Evolutionary conservation across 805 yeast species (phyloP), one percentile per base, ranked within the genome.

Genomic region (Pichia pseudocactophila): DNA sequence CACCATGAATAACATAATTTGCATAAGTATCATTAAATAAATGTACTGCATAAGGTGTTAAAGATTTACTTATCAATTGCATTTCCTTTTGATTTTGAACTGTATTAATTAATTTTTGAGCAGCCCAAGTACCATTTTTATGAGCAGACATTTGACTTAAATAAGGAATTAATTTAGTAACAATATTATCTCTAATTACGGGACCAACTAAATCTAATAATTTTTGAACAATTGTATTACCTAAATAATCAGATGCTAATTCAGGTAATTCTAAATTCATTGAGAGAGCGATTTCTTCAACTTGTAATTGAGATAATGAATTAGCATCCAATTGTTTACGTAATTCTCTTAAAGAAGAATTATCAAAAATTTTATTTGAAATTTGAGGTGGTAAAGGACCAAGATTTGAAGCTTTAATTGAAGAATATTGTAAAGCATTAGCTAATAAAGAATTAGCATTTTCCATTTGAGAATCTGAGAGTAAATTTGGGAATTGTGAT

Each of bases 61-160:
- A 71, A 33, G 87, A 75, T 20, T 74, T 67, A 8, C 81, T 78
- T 35, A 92, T 83, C 38, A 82, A 58, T 52, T 70, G 64, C 59
- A 76, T 81, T 53, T 79, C 85, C 38, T 75, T 71, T 35, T 71
- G 78, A 48, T 71, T 63, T 15, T 54, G 52, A 4, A 87, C 82
- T 36, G 80, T 79, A 50, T 79, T 82, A 52, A 92, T 88, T 62
- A 92, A 81, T 62, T 90, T 92, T 62, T 92, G 98, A 19, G 96
- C 95, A 2, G 97, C 97, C 98, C 98, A 92, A 5, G 98, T 92
- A 48, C 98, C 98, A 61, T 92, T 92, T 57, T 92, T 92, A 65
- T 92, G 98, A 43, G 87, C 81, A 53, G 97, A 92, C 70, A 90
- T 82, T 52, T 87, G 94, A 1, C 96, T 85, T 49, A 92, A 68